Evolutionary conservation across 352 stramenopile genomes (phyloP), one percentile per base, ranked within the genome.

Genomic region (Elongisporangium anandrum): DNA sequence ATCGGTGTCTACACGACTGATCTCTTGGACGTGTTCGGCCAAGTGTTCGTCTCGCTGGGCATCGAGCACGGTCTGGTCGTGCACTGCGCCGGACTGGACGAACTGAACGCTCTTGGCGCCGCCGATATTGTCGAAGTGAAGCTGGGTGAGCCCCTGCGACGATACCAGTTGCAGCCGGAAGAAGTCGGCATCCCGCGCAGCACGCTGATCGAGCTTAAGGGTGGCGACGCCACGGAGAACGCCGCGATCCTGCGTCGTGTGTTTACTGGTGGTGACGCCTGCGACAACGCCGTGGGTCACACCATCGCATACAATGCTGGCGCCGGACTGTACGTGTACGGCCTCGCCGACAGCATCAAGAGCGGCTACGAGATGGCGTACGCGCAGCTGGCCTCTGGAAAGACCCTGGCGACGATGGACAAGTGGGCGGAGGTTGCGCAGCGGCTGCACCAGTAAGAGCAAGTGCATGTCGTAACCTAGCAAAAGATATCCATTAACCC

Each of bases 1-100:
- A 99, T 99, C 68, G 97, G 97, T 56, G 97, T 99, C 10, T 99
- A 99, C 70, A 92, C 97, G 56, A 92, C 97, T 5, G 66, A 87
- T 6, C 75, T 99, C 16, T 75, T 99, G 16, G 75, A 89, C 22
- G 62, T 95, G 8, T 95, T 96, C 63, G 89, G 83, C 22, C 64
- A 84, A 23, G 84, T 94, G 58, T 73, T 92, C 63, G 66, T 97
- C 65, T 77, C 97, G 29, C 85, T 98, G 9, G 89, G 92, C 48
- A 87, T 99, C 2, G 97, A 99, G 65, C 97, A 99, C 76, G 97
- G 94, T 10, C 88, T 99, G 22, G 94, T 99, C 17, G 97, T 99
- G 54, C 97, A 99, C 81, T 98, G 97, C 48, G 91, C 90, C 12
- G 97, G 97, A 5, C 84, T 99, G n/a, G 97, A 99, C 76, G 97